Evolutionary conservation across 805 yeast species (phyloP).

Genomic region (Tetrapisispora iriomotensis): DNA sequence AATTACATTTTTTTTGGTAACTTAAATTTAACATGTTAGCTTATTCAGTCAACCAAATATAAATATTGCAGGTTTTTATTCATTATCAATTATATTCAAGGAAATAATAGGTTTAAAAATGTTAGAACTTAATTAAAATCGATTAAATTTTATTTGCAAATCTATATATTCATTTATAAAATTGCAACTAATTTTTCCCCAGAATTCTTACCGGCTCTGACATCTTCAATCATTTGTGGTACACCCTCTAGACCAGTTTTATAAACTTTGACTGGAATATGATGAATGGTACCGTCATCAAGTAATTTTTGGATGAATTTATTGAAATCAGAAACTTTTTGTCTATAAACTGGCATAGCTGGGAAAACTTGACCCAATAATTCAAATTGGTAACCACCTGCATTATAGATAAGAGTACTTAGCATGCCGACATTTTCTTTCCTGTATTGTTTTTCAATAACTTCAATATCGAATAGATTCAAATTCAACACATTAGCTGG

Average conservation of each 20-base stretch:
- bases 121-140: too few relatives aligned
- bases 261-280: slow-evolving; percentile 28
- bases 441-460: slow-evolving; percentile 25
- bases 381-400: slow-evolving; percentile 30
- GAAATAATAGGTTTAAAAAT: too few relatives aligned
- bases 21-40: too few relatives aligned
- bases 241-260: slow-evolving; percentile 26
- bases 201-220: slow-evolving; percentile 23
- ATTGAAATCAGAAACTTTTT: slow-evolving; percentile 22
- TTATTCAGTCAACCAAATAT: too few relatives aligned
- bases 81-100: too few relatives aligned
- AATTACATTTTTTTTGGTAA: too few relatives aligned
- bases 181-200: slow-evolving; percentile 26
- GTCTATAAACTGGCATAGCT: slow-evolving; percentile 20
- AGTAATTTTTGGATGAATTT: too few relatives aligned
- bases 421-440: slow-evolving; percentile 28
- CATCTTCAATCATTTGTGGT: slow-evolving; percentile 21
- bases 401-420: slow-evolving; percentile 33
- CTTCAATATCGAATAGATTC: slow-evolving; percentile 12
- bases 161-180: too few relatives aligned
- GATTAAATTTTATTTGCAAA: too few relatives aligned
- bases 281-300: slow-evolving; percentile 28
- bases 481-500: neutral
- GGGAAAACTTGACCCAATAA: slow-evolving; percentile 22
- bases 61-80: too few relatives aligned